Evolutionary conservation across 495 filamentous ascomycete species (phyloP).

Genomic region (Aspergillus nidulans): DNA sequence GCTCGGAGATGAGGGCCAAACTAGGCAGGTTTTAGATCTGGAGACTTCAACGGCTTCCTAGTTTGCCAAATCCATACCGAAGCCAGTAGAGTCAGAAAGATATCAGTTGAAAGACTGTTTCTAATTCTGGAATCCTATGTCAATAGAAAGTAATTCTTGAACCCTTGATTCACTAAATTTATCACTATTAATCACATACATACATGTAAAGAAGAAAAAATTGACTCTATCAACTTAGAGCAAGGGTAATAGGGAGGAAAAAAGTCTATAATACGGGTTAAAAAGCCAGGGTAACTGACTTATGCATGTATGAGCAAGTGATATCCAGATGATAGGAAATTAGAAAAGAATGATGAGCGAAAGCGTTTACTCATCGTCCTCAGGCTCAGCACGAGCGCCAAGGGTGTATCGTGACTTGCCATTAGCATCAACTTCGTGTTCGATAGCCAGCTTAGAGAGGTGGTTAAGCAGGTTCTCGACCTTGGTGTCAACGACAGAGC

Average conservation of each 20-base stretch:
- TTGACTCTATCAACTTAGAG: slow-evolving; percentile 35
- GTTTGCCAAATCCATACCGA: too few species aligned
- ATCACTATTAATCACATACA: slow-evolving; percentile 51
- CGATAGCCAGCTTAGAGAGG: slow-evolving; percentile 69
- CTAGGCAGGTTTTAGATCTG: background rate
- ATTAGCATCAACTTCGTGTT: slow-evolving; percentile 57
- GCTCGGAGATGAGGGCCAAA: slow-evolving; percentile 2
- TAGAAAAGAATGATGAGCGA: slow-evolving; percentile 23
- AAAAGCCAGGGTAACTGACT: slow-evolving; percentile 21
- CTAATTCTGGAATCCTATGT: background rate
- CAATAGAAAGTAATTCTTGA: slow-evolving; percentile 23
- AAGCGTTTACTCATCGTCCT: slow-evolving; percentile 61
- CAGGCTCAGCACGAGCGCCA: slow-evolving; percentile 54
- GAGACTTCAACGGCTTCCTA: too few species aligned
- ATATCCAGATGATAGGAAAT: slow-evolving; percentile 27
- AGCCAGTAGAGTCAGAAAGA: too few species aligned
- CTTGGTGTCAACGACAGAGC: slow-evolving; percentile 65
- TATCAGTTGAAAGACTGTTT: background rate
- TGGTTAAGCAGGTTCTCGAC: slow-evolving; percentile 79
- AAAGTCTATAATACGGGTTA: slow-evolving; percentile 45
- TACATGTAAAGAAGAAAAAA: slow-evolving; percentile 43
- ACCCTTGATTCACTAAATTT: slow-evolving; percentile 40
- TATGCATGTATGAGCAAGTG: slow-evolving; percentile 33
- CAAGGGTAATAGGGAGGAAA: slow-evolving; percentile 28
- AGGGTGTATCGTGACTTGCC: slow-evolving; percentile 59